phyloP scores from a whole-genome alignment of 2,329 filamentous ascomycete species.

The Dryadomyces quercus-mongolicae region DNA sequence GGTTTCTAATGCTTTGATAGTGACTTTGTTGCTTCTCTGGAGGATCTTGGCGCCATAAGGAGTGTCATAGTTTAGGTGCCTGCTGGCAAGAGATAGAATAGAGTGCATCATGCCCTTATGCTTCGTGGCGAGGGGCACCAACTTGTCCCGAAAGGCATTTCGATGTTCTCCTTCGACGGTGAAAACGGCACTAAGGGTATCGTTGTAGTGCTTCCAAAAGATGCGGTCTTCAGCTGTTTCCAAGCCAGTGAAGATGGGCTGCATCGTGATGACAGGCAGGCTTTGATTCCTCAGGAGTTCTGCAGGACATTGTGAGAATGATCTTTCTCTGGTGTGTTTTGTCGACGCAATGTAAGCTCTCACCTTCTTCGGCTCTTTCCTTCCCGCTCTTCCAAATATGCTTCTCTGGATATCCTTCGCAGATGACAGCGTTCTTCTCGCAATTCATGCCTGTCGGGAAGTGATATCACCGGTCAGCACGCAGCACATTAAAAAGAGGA shows the following conservation, averaged over 20 bases:
- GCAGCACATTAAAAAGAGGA: not conserved
- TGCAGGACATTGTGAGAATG: conserved; percentile 12
- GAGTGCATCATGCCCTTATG: conserved; percentile 85
- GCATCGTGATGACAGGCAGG: conserved; percentile 42
- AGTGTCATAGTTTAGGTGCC: conserved; percentile 53
- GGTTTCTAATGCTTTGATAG: conserved; percentile 30
- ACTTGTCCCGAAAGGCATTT: conserved; percentile 76
- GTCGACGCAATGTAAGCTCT: conserved; percentile 8
- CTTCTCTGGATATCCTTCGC: conserved; percentile 80
- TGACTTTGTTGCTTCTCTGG: conserved; percentile 34
- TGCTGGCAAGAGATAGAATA: conserved; percentile 70
- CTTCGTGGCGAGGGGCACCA: conserved; percentile 69
- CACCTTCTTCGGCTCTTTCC: conserved; percentile 60
- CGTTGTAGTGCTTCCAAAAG: conserved; percentile 75
- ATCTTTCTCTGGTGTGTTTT: not conserved
- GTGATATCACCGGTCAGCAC: not conserved
- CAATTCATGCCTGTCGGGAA: conserved; percentile 42
- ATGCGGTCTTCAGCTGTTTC: conserved; percentile 69
- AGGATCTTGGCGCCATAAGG: conserved; percentile 43
- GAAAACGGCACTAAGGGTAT: conserved; percentile 65
- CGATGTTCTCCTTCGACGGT: conserved; percentile 70
- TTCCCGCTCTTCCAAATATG: conserved; percentile 80
- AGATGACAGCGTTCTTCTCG: conserved; percentile 85
- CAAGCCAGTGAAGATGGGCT: conserved; percentile 64
- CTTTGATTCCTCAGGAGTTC: conserved; percentile 36